Evolutionary conservation across 768 basidiomycete genomes (phyloP).

Genomic region (Exidia glandulosa): DNA sequence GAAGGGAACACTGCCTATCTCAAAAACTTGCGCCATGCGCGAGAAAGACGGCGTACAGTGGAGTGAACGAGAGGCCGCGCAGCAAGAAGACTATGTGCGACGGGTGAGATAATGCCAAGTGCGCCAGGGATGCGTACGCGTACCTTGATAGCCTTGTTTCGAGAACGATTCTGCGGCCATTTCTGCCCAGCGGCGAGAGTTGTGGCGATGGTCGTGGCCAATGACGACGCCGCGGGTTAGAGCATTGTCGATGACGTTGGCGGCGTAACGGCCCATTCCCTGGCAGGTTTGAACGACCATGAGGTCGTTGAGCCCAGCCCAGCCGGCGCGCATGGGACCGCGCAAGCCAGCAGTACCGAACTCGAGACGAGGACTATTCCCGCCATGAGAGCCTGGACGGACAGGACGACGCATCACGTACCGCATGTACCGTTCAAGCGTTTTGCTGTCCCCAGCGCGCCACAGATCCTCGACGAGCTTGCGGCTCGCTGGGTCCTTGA

Average conservation of each 20-base stretch:
- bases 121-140: not conserved
- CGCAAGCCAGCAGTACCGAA: constrained; percentile 83
- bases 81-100: constrained; percentile 32
- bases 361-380: constrained; percentile 45
- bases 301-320: constrained; percentile 86
- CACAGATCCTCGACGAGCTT: constrained; percentile 38
- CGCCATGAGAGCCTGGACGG: not conserved
- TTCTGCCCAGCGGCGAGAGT: constrained; percentile 67
- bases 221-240: constrained; percentile 59
- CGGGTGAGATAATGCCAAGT: not conserved
- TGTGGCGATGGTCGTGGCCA: constrained; percentile 77
- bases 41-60: constrained; percentile 48
- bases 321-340: constrained; percentile 80
- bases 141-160: constrained; percentile 44
- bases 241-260: constrained; percentile 41
- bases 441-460: constrained; percentile 29
- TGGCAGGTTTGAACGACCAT: constrained; percentile 76
- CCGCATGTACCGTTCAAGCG: constrained; percentile 51
- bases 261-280: constrained; percentile 67
- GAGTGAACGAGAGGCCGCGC: constrained; percentile 67
- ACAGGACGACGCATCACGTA: constrained; percentile 9
- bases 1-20: constrained; percentile 61
- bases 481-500: constrained; percentile 40
- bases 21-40: not conserved
- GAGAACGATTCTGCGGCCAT: constrained; percentile 66